Conservation (phyloP, 768 basidiomycete species). For the Kondoa malvinella region DNA sequence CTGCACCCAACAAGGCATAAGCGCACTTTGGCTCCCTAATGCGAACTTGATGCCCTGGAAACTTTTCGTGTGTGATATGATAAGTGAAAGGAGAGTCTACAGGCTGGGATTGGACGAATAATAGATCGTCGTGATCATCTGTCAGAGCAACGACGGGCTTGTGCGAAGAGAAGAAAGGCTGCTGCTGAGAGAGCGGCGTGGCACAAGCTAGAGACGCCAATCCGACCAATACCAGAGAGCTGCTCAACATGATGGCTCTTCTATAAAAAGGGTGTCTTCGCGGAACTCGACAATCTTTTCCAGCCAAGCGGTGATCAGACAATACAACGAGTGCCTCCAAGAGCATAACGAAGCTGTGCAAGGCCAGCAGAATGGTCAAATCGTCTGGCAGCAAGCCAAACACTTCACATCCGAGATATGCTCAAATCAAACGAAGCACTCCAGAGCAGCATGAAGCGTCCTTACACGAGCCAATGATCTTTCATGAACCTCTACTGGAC, state of each 20-base stretch:
- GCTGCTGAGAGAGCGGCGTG: not conserved
- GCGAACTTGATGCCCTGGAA: not conserved
- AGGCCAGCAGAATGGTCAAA: not conserved
- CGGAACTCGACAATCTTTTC: too few species aligned
- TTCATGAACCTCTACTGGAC: not conserved
- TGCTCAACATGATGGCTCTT: too few species aligned
- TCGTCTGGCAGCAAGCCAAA: too few species aligned
- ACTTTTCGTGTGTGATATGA: not conserved
- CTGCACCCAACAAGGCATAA: not conserved
- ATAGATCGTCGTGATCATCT: not conserved
- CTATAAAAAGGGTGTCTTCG: too few species aligned
- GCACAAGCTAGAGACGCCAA: too few species aligned
- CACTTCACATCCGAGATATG: not conserved
- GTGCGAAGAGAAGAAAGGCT: not conserved
- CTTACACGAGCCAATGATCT: not conserved
- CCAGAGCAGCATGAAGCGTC: not conserved
- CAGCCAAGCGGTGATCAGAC: too few species aligned
- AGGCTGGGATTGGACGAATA: not conserved
- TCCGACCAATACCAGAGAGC: too few species aligned
- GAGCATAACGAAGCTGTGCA: not conserved
- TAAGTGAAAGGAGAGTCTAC: not conserved
- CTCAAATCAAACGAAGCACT: not conserved
- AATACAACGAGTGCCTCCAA: not conserved
- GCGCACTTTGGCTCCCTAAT: conserved; percentile 1
- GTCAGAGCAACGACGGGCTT: not conserved